Conservation (phyloP, 805 yeast genomes). For the Grigorovia humatica region DNA sequence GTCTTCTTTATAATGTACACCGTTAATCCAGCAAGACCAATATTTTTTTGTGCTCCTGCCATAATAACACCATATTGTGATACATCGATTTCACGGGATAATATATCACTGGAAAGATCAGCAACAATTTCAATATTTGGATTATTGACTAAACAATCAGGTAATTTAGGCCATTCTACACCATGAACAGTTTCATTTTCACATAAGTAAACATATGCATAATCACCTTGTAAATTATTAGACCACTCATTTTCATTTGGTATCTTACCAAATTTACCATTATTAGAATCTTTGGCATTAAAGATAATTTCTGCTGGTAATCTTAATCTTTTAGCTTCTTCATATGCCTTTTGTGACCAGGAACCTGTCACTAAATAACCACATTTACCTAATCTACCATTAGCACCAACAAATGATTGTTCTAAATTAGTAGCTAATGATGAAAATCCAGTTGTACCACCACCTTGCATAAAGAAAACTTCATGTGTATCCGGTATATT, state of each 20-base stretch:
- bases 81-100: conserved; percentile 73
- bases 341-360: conserved; percentile 84
- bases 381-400: conserved; percentile 67
- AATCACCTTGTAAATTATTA: conserved; percentile 39
- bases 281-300: conserved; percentile 43
- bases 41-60: conserved; percentile 98
- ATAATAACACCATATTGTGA: conserved; percentile 77
- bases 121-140: conserved; percentile 70
- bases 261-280: conserved; percentile 54
- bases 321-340: conserved; percentile 82
- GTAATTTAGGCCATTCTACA: conserved; percentile 56
- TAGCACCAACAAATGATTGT: conserved; percentile 61
- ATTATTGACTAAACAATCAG: conserved; percentile 43
- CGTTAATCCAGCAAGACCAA: conserved; percentile 93
- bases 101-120: conserved; percentile 88
- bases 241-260: conserved; percentile 60
- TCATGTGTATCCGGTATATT: conserved; percentile 86
- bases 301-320: conserved; percentile 59
- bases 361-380: conserved; percentile 87
- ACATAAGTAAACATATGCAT: conserved; percentile 82
- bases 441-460: conserved; percentile 94
- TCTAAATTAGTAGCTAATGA: conserved; percentile 73
- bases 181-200: conserved; percentile 98
- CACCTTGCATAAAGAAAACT: conserved; percentile 93
- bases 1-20: conserved; percentile 81